A percentile compares a stretch with the other conserved stretches of the same genome.
Conservation (phyloP, 1,284 basidiomycete genomes). For the Entoloma clypeatum region DNA sequence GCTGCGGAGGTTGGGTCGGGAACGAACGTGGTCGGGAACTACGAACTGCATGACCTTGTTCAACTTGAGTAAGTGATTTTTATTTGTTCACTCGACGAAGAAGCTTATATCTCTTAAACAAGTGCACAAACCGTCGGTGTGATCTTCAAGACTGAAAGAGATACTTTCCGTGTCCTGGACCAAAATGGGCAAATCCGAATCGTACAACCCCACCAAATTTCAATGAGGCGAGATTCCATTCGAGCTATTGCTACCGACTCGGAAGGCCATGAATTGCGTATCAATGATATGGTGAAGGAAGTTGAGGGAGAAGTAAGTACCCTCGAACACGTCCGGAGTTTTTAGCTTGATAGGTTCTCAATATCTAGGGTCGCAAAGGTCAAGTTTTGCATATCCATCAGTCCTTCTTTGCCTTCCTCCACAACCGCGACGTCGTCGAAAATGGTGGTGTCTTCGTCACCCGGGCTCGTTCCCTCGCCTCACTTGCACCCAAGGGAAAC, state of each 20-base stretch:
- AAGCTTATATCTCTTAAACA: constrained; percentile 11
- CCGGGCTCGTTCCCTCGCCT: constrained; percentile 73
- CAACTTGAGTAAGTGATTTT: constrained; percentile 79
- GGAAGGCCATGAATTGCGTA: constrained; percentile 78
- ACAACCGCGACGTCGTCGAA: constrained; percentile 87
- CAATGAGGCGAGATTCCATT: constrained; percentile 81
- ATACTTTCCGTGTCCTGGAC: constrained; percentile 93
- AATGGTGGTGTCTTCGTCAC: constrained; percentile 95
- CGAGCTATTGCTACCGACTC: constrained; percentile 88
- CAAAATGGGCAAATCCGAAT: constrained; percentile 88
- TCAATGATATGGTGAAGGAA: constrained; percentile 94
- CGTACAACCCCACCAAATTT: constrained; percentile 94
- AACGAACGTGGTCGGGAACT: constrained; percentile 87
- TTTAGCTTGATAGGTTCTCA: constrained; percentile 5
- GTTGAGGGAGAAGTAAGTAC: constrained; percentile 76
- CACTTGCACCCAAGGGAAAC: constrained; percentile 81
- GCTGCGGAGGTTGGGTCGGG: constrained; percentile 94
- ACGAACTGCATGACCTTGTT: constrained; percentile 94
- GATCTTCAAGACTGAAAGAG: constrained; percentile 96
- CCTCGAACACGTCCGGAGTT: not conserved
- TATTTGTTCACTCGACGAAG: constrained; percentile 5
- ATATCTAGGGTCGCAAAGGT: constrained; percentile 78
- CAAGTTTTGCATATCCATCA: constrained; percentile 94
- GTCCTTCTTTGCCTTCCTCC: constrained; percentile 91
- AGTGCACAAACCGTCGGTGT: constrained; percentile 93